Conservation (phyloP, 805 yeast genomes). For the Wickerhamia fluorescens region DNA sequence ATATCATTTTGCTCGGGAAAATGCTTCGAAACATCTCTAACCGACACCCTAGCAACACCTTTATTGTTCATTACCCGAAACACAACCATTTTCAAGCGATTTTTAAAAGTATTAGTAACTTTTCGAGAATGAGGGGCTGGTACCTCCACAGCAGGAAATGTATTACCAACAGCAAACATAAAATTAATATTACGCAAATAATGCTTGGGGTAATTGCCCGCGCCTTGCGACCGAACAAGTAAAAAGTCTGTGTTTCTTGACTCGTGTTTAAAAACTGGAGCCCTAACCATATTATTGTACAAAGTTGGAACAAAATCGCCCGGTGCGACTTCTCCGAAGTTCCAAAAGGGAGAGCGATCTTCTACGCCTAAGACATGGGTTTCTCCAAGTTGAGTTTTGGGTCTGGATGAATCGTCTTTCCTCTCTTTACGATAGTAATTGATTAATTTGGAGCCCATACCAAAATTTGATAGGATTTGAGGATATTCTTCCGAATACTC, state of each 20-base stretch:
- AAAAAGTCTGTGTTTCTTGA: slow-evolving; percentile 73
- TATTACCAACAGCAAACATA: slow-evolving; percentile 84
- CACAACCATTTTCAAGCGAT: slow-evolving; percentile 88
- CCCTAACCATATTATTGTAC: slow-evolving; percentile 85
- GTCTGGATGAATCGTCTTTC: slow-evolving; percentile 78
- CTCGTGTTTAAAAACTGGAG: slow-evolving; percentile 90
- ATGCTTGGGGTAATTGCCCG: slow-evolving; percentile 63
- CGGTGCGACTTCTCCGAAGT: slow-evolving; percentile 91
- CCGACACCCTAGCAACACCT: slow-evolving; percentile 67
- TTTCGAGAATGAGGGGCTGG: slow-evolving; percentile 98
- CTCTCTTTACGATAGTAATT: slow-evolving; percentile 84
- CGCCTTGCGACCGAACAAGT: slow-evolving; percentile 71
- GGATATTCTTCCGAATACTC: slow-evolving; percentile 93
- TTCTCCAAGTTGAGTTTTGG: slow-evolving; percentile 85
- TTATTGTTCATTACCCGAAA: slow-evolving; percentile 75
- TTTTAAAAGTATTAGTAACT: slow-evolving; percentile 87
- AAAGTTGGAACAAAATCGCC: slow-evolving; percentile 92
- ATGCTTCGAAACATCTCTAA: slow-evolving; percentile 82
- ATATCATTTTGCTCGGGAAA: slow-evolving; percentile 97
- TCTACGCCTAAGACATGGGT: slow-evolving; percentile 94
- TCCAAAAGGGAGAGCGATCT: slow-evolving; percentile 97
- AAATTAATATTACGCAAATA: slow-evolving; percentile 64
- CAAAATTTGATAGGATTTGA: slow-evolving; percentile 73
- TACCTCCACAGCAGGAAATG: slow-evolving; percentile 86
- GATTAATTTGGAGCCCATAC: slow-evolving; percentile 92